phyloP scores from a whole-genome alignment of 345 rosid species.

The Acer negundo region DNA sequence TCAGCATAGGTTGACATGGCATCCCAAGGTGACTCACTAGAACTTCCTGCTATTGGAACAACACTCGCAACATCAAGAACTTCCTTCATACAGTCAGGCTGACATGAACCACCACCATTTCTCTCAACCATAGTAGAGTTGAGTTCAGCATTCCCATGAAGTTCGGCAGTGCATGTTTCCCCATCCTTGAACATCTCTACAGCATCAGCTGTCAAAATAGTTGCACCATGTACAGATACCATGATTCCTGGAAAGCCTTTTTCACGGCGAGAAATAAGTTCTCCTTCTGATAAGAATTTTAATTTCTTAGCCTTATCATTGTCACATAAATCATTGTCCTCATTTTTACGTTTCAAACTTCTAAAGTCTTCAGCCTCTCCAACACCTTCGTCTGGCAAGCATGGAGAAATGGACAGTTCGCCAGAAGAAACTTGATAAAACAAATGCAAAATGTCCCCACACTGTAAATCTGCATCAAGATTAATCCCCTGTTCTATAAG shows the following conservation, averaged over 20 bases:
- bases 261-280: constrained; percentile 76
- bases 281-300: constrained; percentile 65
- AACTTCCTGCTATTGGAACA: constrained; percentile 38
- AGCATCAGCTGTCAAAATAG: constrained; percentile 40
- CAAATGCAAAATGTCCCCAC: constrained; percentile 84
- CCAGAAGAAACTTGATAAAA: constrained; percentile 78
- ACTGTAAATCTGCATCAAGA: constrained; percentile 77
- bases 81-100: constrained; percentile 41
- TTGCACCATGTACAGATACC: constrained; percentile 53
- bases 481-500: constrained; percentile 52
- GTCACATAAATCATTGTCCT: constrained; percentile 52
- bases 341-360: constrained; percentile 70
- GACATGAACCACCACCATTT: constrained; percentile 27
- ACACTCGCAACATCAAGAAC: constrained; percentile 33
- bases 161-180: constrained; percentile 29
- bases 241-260: constrained; percentile 93
- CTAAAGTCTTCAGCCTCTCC: constrained; percentile 91
- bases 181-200: constrained; percentile 55
- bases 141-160: constrained; percentile 35
- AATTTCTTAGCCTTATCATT: constrained; percentile 58
- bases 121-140: constrained; percentile 28
- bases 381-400: constrained; percentile 83
- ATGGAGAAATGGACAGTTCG: constrained; percentile 64
- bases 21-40: constrained; percentile 68
- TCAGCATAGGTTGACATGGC: constrained; percentile 67